Conservation (phyloP, 495 filamentous ascomycete species). For the Penicillium turbatum region DNA sequence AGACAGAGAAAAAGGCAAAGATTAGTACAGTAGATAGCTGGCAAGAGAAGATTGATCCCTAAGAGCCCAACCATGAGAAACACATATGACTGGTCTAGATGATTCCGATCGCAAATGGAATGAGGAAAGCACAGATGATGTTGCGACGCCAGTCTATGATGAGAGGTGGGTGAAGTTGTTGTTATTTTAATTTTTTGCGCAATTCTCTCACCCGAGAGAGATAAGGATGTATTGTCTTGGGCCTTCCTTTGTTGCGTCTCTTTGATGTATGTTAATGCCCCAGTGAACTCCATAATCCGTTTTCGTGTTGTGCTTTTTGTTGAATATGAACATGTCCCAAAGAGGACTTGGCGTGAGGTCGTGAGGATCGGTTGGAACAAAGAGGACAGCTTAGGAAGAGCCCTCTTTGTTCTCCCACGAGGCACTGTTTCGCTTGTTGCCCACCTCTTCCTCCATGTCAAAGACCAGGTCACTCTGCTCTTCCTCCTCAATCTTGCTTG, state of each 20-base stretch:
- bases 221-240: conserved; percentile 1
- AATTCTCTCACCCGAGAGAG: conserved; percentile 4
- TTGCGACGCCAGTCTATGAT: conserved; percentile 17
- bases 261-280: conserved; percentile 19
- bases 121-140: conserved; percentile 3
- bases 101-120: conserved; percentile 1
- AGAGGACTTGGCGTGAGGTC: conserved; percentile 16
- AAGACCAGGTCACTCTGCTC: conserved; percentile 68
- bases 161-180: not conserved
- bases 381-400: conserved; percentile 14
- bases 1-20: conserved; percentile 13
- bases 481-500: conserved; percentile 68
- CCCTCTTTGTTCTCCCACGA: conserved; percentile 32
- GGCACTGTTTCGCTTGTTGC: conserved; percentile 41
- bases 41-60: not conserved
- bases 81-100: conserved; percentile 20
- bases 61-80: conserved; percentile 6
- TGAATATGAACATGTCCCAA: conserved; percentile 19
- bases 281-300: conserved; percentile 20
- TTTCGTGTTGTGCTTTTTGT: conserved; percentile 16
- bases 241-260: conserved; percentile 13
- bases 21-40: conserved; percentile 25
- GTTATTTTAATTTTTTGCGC: conserved; percentile 1
- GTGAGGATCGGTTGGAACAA: conserved; percentile 12
- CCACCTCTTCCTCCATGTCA: conserved; percentile 70